Evolutionary conservation across 2,329 filamentous ascomycete genomes (phyloP).

Genomic region (Dothideomycetes sp.): DNA sequence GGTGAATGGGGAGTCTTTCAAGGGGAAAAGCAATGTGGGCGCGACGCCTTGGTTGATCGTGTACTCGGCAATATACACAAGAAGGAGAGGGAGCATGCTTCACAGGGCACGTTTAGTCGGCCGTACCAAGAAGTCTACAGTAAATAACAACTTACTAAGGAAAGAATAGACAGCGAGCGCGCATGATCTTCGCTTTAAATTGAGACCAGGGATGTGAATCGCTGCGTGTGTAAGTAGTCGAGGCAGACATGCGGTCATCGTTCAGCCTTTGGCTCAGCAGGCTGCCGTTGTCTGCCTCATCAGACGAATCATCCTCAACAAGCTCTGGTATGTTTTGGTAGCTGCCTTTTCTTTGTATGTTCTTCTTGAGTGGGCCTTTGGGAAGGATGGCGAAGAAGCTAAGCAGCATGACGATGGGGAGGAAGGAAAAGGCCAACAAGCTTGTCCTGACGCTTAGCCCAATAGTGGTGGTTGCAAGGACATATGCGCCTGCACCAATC

Average conservation of each 20-base stretch:
- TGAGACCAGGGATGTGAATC: constrained; percentile 2
- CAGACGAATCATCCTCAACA: constrained; percentile 19
- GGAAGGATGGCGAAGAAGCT: constrained; percentile 82
- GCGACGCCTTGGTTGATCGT: constrained; percentile 93
- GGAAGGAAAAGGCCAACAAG: constrained; percentile 63
- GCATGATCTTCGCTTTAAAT: constrained; percentile 38
- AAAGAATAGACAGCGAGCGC: constrained; percentile 60
- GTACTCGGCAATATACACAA: constrained; percentile 95
- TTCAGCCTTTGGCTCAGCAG: constrained; percentile 1
- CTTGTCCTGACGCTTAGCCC: constrained; percentile 63
- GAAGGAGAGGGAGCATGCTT: constrained; percentile 76
- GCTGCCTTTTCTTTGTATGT: constrained; percentile 30
- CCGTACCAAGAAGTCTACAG: no score
- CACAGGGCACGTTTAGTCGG: no score
- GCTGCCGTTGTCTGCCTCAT: constrained; percentile 13
- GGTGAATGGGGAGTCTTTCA: constrained; percentile 63
- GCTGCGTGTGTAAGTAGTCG: neutral
- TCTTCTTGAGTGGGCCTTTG: constrained; percentile 50
- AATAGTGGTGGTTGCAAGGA: constrained; percentile 70
- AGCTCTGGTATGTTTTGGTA: constrained; percentile 42
- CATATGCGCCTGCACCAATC: constrained; percentile 78
- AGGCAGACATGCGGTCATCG: neutral
- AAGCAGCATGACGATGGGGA: constrained; percentile 72
- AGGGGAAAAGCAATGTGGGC: constrained; percentile 79
- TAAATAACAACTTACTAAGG: constrained; percentile 44